Base-by-base conservation (phyloP, 805 yeast species). In the Metschnikowia henanensis region DNA sequence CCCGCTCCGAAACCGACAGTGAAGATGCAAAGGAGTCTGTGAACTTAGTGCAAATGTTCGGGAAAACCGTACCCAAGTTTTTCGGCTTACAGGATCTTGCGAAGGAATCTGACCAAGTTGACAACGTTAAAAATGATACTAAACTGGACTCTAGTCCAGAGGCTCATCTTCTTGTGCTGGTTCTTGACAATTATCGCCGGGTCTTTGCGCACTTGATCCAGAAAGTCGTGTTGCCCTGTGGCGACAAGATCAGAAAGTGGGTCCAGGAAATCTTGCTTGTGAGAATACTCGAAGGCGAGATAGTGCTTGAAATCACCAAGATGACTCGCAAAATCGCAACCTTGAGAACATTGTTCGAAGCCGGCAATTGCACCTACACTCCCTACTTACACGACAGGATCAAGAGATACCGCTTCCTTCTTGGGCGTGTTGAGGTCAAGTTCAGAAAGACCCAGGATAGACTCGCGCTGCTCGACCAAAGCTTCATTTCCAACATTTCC, bases 221-320 rank as follows among this genome's bases (percentile, higher is more conserved):
- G 8, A 22, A 22, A 9, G 21, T 31, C 21, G 40, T 36, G 18
- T 31, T 31, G 37, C 45, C 45, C 13, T 36, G 45, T 20, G 45
- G 45, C 17, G 45, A 41, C 17, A 6, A 22, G 17, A 15, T 32
- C 33, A 30, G 45, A 19, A 36, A 22, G 17, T 36, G 35, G 37
- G n/a, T 36, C 6, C 15, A 37, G n/a, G 40, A 41, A 15, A 41
- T 36, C 5, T 31, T 41, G 22, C 23, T 23, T 16, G 22, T 31
- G 16, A 15, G 37, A 16, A 25, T 28, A 5, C 15, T 26, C 21
- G 37, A 23, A 17, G 28, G 37, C 8, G 33, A 35, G 22, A 12
- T 41, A 29, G 16, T 31, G 3, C 13, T 21, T 4, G 40, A 41
- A 6, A 20, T 28, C 6, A 5, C 37, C 6, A 23, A 22, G 15